A percentile compares a stretch with the other conserved stretches of the same genome.
phyloP scores from a whole-genome alignment of 2,329 filamentous ascomycete species.

The Fusarium sp. region DNA sequence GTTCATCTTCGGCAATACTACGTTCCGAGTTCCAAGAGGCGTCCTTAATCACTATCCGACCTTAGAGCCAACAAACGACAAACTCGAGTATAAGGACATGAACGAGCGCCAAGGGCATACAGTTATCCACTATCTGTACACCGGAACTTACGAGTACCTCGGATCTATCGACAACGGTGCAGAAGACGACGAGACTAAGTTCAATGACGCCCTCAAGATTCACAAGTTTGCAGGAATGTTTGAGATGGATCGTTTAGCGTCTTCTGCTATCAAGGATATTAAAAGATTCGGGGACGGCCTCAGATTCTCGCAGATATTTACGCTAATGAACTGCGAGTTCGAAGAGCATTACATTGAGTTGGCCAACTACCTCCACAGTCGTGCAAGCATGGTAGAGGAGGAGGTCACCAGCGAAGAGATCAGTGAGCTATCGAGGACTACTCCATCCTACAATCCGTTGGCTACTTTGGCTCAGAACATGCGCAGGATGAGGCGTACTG shows the following conservation, averaged over 20 bases:
- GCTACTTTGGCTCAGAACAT: not conserved
- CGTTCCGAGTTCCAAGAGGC: not conserved
- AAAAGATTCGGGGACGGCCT: not conserved
- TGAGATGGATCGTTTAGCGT: not conserved
- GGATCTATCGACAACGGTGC: rapidly evolving
- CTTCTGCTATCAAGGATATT: not conserved
- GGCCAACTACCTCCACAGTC: not conserved
- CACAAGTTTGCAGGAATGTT: not conserved
- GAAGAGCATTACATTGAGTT: too few relatives aligned
- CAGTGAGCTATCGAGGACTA: not conserved
- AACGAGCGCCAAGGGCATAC: not conserved
- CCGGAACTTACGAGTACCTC: not conserved
- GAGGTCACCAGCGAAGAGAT: not conserved
- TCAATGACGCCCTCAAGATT: not conserved
- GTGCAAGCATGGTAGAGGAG: not conserved
- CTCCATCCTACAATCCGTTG: not conserved
- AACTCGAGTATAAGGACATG: not conserved
- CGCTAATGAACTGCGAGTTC: too few relatives aligned
- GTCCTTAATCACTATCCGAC: not conserved
- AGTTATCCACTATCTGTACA: not conserved
- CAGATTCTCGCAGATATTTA: too few relatives aligned
- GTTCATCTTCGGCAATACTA: not conserved
- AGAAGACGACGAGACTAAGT: not conserved
- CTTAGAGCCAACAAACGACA: not conserved
- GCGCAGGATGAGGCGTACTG: not conserved